Conservation (phyloP, 495 filamentous ascomycete genomes). For the Chaetomium cochliodes region DNA sequence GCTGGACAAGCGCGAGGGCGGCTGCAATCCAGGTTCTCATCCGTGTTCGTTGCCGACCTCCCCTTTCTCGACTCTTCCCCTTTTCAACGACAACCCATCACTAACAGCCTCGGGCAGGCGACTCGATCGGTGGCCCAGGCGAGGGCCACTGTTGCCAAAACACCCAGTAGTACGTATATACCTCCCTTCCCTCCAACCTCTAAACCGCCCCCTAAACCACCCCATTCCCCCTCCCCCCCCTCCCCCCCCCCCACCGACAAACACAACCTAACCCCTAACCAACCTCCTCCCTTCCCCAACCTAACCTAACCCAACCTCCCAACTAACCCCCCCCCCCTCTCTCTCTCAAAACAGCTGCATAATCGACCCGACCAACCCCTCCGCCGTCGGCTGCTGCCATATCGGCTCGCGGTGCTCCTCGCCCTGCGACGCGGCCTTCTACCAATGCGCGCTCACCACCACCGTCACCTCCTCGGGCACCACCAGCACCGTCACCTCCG, state of each 20-base stretch:
- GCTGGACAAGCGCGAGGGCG: conserved; percentile 21
- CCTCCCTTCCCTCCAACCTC: too few species aligned
- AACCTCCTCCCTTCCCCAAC: conserved; percentile 7
- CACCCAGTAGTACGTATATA: conserved; percentile 20
- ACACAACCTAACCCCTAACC: background rate
- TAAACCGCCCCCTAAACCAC: background rate
- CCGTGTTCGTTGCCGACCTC: conserved; percentile 20
- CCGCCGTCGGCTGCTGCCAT: conserved; percentile 38
- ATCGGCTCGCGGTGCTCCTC: conserved; percentile 40
- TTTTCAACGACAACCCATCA: background rate
- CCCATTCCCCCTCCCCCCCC: background rate
- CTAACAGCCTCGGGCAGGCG: conserved; percentile 13
- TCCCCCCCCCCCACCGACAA: background rate
- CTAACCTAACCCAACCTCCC: background rate
- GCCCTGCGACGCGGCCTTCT: conserved; percentile 29
- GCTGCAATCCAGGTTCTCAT: conserved; percentile 17
- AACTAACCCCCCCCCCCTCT: conserved; percentile 1
- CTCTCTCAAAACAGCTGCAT: conserved; percentile 37
- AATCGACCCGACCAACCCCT: conserved; percentile 24
- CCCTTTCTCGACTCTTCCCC: background rate
- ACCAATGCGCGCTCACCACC: conserved; percentile 25
- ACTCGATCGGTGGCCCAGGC: conserved; percentile 23
- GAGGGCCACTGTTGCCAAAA: conserved; percentile 22
- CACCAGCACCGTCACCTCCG: background rate
- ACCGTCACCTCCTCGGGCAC: conserved; percentile 28